Evolutionary conservation across 345 rosid genomes (phyloP).

Genomic region (Lepidium africanum): DNA sequence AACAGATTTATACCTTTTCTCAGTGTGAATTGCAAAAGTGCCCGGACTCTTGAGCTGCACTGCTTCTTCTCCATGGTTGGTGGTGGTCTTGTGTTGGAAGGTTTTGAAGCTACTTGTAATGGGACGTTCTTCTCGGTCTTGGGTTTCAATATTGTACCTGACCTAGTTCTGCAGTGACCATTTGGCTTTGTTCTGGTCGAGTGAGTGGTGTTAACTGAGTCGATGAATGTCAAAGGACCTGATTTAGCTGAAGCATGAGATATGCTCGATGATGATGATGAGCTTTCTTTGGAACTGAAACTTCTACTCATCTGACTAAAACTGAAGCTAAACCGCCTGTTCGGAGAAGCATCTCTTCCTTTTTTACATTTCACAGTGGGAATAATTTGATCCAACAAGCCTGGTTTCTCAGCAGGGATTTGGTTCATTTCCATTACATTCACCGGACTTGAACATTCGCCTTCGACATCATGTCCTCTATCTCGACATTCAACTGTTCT

Average conservation of each 20-base stretch:
- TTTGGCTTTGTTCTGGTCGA: conserved; percentile 34
- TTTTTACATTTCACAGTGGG: conserved; percentile 21
- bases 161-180: conserved; percentile 40
- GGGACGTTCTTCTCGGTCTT: conserved; percentile 33
- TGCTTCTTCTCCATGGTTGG: conserved; percentile 21
- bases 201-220: conserved; percentile 24
- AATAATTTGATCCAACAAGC: conserved; percentile 32
- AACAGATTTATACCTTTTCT: conserved; percentile 67
- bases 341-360: conserved; percentile 55
- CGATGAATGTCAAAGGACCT: conserved; percentile 49
- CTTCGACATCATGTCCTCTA: conserved; percentile 8
- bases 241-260: conserved; percentile 47
- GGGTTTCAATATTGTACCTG: conserved; percentile 60
- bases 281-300: conserved; percentile 72
- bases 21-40: conserved; percentile 48
- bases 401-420: conserved; percentile 25
- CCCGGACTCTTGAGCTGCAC: conserved; percentile 33
- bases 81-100: conserved; percentile 5
- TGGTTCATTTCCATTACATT: conserved; percentile 12
- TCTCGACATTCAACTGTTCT: background rate
- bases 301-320: conserved; percentile 67
- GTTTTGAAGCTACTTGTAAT: conserved; percentile 28
- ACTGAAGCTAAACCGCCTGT: conserved; percentile 74
- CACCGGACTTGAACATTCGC: conserved; percentile 19
- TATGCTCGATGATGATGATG: conserved; percentile 34